Base-by-base conservation (phyloP, 2,329 filamentous ascomycete genomes). In the Penicillium sp. region DNA sequence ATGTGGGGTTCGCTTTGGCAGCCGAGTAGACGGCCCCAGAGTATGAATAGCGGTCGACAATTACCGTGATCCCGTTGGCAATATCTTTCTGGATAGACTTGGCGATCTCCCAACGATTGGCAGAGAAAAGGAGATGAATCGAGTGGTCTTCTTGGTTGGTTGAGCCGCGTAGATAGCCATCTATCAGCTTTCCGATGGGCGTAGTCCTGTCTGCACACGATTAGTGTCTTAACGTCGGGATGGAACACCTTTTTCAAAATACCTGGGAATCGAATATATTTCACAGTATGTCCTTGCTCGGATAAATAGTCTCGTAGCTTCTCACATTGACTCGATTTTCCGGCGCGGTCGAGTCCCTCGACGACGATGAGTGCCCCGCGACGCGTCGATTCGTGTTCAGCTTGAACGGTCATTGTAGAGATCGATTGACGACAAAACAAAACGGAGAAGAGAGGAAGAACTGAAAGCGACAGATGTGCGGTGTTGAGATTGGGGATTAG, bases 11-110 rank as follows among this genome's bases (percentile, higher is more conserved):
- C 40, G 85, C 80, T 71, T 97, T 97, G 3, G 94, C 93, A 0
- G 91, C 91, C 21, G 88, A 91, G 77, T 97, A 99, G 46, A 97
- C 91, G 53, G 92, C 90, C 50, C 94, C 94, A 18, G 90, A 94
- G 78, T 96, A 93, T 71, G 95, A 96, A 77, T 97, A 99, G 44
- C 94, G 87, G 74, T 99, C 94, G 62, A 93, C 87, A 34, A 99
- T 80, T 28, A 99, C 82, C 0, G 86, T 94, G 18, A 81, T 87
- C 8, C 93, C 92, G 1, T 79, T 72, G 1, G 79, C 75, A 5
- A 97, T 78, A 49, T 78, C 72, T 33, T 70, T 56, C 29, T 73
- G 66, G 31, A 81, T 79, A 39, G 66, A 66, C 24, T 68, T 68
- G 13, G 76, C 74, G 36, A 79, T 72, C 69, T 96, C 92, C 92